phyloP scores from a whole-genome alignment of 345 rosid species.

The Murraya koenigii region DNA sequence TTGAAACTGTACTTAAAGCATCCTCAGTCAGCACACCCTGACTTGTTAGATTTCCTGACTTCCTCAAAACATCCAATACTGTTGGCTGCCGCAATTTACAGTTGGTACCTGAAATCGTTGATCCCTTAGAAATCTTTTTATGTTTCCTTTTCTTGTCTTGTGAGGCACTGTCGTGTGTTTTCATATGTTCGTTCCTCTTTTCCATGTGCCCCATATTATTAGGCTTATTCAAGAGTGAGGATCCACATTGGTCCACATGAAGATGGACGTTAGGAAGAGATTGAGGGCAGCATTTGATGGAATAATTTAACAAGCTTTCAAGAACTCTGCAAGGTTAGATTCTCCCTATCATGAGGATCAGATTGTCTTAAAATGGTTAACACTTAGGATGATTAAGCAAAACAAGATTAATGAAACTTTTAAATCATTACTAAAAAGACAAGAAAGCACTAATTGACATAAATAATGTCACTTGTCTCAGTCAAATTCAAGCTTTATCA shows the following conservation, averaged over 20 bases:
- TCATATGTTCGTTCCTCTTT: constrained; percentile 43
- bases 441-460: neutral
- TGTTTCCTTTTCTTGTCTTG: constrained; percentile 38
- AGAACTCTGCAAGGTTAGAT: constrained; percentile 51
- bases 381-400: neutral
- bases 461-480: neutral
- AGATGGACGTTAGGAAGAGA: constrained; percentile 66
- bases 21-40: constrained; percentile 48
- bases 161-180: constrained; percentile 28
- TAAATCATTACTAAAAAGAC: neutral
- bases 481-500: neutral
- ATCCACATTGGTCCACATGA: constrained; percentile 44
- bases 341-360: constrained; percentile 22
- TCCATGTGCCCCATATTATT: constrained; percentile 28
- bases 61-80: constrained; percentile 52
- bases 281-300: constrained; percentile 46
- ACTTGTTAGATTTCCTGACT: constrained; percentile 44
- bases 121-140: constrained; percentile 36
- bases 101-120: constrained; percentile 33
- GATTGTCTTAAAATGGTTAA: neutral
- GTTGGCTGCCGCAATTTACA: constrained; percentile 57
- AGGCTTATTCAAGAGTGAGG: constrained; percentile 30
- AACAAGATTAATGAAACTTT: neutral
- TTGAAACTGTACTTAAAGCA: constrained; percentile 29
- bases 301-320: constrained; percentile 68